phyloP scores from a whole-genome alignment of 495 filamentous ascomycete genomes.

The Penicillium canariense region DNA sequence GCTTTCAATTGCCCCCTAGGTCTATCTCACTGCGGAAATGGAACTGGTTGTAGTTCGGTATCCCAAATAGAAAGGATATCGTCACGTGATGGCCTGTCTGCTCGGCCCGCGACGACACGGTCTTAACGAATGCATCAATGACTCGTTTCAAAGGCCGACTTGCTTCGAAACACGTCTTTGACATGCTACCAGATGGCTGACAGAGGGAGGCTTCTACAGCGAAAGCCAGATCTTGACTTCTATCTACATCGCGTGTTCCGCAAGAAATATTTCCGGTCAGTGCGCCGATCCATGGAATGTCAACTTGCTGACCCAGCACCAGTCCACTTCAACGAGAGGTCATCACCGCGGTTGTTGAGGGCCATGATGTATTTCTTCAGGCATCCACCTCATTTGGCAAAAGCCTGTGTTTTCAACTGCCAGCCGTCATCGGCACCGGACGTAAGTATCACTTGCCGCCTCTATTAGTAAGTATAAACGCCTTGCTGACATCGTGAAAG shows the following conservation, averaged over 20 bases:
- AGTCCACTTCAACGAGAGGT: conserved; percentile 88
- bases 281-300: conserved; percentile 4
- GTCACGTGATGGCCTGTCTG: conserved; percentile 2
- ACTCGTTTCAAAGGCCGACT: neutral
- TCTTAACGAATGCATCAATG: neutral
- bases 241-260: conserved; percentile 79
- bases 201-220: conserved; percentile 17
- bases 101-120: neutral
- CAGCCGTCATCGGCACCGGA: conserved; percentile 81
- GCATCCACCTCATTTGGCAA: conserved; percentile 97
- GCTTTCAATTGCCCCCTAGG: no score
- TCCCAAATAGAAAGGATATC: neutral
- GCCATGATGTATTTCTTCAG: conserved; percentile 90
- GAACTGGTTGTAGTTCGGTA: neutral
- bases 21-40: no score
- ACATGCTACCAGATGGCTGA: conserved; percentile 29
- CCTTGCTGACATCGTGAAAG: conserved; percentile 34
- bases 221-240: conserved; percentile 72
- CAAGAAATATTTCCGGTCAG: conserved; percentile 69
- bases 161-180: conserved; percentile 3
- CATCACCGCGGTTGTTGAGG: conserved; percentile 73
- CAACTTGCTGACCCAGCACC: conserved; percentile 18
- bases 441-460: conserved; percentile 51
- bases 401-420: conserved; percentile 90
- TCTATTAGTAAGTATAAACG: neutral